Evolutionary conservation across 345 rosid genomes (phyloP), one percentile per base, ranked within the genome.

Genomic region (Sapria himalayana): DNA sequence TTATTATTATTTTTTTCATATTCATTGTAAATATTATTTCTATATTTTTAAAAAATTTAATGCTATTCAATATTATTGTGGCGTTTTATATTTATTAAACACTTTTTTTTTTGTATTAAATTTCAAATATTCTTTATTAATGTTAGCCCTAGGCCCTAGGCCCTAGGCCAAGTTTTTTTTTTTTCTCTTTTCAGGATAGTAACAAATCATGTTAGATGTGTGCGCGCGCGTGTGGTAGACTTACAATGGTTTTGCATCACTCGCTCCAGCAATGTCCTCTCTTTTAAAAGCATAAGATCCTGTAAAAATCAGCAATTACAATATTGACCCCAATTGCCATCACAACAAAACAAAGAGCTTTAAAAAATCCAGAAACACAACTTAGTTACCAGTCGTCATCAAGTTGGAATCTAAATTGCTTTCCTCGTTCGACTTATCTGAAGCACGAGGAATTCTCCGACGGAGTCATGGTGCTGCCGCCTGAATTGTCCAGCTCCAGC

Each of bases 381-480:
- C 15, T 25, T 19, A 17, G 20, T 51, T 74, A 79, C 95, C 85
- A 67, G 50, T 64, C 50, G 37, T 43, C n/a, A 51, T 25, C 4
- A 56, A 59, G 60, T 43, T 60, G 22, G 45, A 45, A 22, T 55
- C 62, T 31, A 58, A 59, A 29, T 60, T 61, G 42, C 76, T 81
- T 39, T 69, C 79, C 17, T 59, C 67, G 18, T 71, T 66, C 1
- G 77, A 58, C 44, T 52, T 50, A 46, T 61, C 74, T 15, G 72
- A 54, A 4, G 71, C n/a, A 56, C 3, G 50, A 45, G 22, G 72
- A 64, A 47, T 37, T 47, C 50, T 62, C 51, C 0, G 70, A 71
- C 35, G 84, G 92, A 39, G 89, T 50, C 66, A 64, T 63, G 33
- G 74, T 66, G 52, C 76, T 70, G 18, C 58, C 43, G 57, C 62